phyloP scores from a whole-genome alignment of 2,329 filamentous ascomycete species.

The Sclerotinia subarctica region DNA sequence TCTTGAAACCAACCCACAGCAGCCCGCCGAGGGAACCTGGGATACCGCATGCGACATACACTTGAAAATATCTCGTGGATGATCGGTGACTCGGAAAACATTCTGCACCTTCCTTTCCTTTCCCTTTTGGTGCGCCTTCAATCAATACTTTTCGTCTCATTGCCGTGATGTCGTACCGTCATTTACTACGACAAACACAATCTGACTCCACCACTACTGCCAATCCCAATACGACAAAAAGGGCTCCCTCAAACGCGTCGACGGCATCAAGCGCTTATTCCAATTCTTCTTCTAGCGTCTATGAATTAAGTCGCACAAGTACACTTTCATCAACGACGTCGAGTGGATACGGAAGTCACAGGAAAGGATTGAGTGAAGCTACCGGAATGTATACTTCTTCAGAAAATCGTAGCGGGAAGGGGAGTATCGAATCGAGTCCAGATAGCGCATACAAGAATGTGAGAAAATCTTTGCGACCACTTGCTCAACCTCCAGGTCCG shows the following conservation, averaged over 20 bases:
- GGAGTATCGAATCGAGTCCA: constrained; percentile 45
- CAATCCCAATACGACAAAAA: constrained; percentile 38
- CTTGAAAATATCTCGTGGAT: background rate
- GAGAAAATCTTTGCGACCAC: constrained; percentile 72
- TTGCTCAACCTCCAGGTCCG: constrained; percentile 62
- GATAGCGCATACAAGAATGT: constrained; percentile 67
- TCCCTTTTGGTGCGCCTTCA: constrained; percentile 6
- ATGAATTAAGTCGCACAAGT: constrained; percentile 60
- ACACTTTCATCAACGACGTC: constrained; percentile 73
- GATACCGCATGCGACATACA: constrained; percentile 6
- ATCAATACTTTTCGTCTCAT: constrained; percentile 13
- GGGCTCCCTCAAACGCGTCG: constrained; percentile 67
- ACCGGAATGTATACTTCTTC: constrained; percentile 52
- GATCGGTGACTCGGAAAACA: background rate
- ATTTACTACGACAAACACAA: constrained; percentile 56
- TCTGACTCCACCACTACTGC: constrained; percentile 44
- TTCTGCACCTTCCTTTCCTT: constrained; percentile 3
- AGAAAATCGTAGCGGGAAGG: constrained; percentile 45
- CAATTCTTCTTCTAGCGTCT: constrained; percentile 44
- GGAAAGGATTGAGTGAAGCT: constrained; percentile 73
- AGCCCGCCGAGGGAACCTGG: background rate
- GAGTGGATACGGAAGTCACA: constrained; percentile 59
- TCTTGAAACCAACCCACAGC: background rate
- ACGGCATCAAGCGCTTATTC: constrained; percentile 70
- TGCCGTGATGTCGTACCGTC: constrained; percentile 54